A percentile compares a stretch with the other conserved stretches of the same genome.
These are phyloP conservation scores for Metarhizium anisopliae DNA, from an alignment of 2,329 filamentous ascomycete genomes.

Conservation along the genomic window DNA sequence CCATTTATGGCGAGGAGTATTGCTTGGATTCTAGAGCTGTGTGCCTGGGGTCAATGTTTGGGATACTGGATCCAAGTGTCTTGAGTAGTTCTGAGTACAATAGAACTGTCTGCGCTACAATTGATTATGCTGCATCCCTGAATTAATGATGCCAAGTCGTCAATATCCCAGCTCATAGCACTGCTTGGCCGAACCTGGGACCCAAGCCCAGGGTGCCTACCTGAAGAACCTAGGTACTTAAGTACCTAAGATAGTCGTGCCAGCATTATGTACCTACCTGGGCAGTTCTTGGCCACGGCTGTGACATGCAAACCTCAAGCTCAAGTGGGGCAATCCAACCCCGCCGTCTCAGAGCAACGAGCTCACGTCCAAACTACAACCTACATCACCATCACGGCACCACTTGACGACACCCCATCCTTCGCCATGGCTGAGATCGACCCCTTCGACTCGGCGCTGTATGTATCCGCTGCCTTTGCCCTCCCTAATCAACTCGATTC, in stretches of 20 bases:
- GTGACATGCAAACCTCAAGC: neutral
- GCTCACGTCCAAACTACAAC: neutral
- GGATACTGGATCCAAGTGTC: neutral
- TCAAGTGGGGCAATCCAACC: neutral
- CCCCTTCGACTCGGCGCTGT: constrained; percentile 71
- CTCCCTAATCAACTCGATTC: neutral
- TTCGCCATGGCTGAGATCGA: constrained; percentile 43
- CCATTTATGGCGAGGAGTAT: neutral
- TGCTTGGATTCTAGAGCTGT: neutral
- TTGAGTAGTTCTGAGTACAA: neutral
- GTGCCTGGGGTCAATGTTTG: neutral
- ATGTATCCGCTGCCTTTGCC: constrained; percentile 21
- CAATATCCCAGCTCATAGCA: too few relatives aligned
- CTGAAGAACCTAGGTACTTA: too few relatives aligned
- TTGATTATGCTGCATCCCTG: too few relatives aligned
- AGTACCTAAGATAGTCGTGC: too few relatives aligned
- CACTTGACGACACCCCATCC: constrained; percentile 2
- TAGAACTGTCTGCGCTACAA: neutral
- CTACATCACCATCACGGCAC: neutral
- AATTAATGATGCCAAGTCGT: too few relatives aligned
- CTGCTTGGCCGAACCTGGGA: too few relatives aligned
- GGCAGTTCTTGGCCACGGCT: too few relatives aligned
- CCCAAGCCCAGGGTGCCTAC: too few relatives aligned
- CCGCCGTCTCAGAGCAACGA: neutral
- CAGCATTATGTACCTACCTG: too few relatives aligned